Conservation (phyloP, 1,139 yeast species). For the Lodderomyces oxycetoniae region DNA sequence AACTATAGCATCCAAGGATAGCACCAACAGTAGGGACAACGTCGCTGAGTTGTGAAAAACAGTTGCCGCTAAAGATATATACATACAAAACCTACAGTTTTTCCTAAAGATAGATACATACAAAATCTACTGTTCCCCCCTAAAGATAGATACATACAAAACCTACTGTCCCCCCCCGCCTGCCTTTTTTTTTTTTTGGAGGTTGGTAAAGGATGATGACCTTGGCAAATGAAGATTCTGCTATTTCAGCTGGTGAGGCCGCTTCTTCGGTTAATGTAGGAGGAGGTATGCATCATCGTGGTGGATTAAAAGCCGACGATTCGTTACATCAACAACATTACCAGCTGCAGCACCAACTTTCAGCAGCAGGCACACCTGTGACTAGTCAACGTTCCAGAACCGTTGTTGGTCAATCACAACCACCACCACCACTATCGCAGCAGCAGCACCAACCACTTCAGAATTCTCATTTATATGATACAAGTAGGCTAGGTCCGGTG, state of each 20-base stretch:
- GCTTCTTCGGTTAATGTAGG: slow-evolving; percentile 13
- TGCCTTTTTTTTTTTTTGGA: not conserved
- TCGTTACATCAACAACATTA: slow-evolving; percentile 13
- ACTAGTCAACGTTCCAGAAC: too few species aligned
- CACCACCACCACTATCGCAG: slow-evolving; percentile 13
- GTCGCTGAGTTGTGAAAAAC: too few species aligned
- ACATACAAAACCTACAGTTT: too few species aligned
- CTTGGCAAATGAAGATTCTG: slow-evolving; percentile 24
- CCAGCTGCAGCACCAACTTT: slow-evolving; percentile 11
- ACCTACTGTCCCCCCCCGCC: too few species aligned
- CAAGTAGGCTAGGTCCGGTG: not conserved
- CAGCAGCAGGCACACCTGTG: too few species aligned
- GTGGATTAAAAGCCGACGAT: slow-evolving; percentile 20
- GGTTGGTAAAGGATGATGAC: slow-evolving; percentile 19
- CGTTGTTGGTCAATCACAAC: slow-evolving; percentile 11
- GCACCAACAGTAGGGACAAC: too few species aligned
- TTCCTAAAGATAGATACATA: too few species aligned
- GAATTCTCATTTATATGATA: not conserved
- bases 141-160: too few species aligned
- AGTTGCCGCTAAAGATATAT: too few species aligned
- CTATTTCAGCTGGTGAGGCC: slow-evolving; percentile 26
- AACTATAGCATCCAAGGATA: too few species aligned
- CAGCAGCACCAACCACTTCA: slow-evolving; percentile 13
- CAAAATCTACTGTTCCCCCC: too few species aligned
- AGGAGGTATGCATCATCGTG: slow-evolving; percentile 7